These are phyloP conservation scores for Trichomonas tenax DNA, from an alignment of 208 protist species.

Conservation along the genomic window DNA sequence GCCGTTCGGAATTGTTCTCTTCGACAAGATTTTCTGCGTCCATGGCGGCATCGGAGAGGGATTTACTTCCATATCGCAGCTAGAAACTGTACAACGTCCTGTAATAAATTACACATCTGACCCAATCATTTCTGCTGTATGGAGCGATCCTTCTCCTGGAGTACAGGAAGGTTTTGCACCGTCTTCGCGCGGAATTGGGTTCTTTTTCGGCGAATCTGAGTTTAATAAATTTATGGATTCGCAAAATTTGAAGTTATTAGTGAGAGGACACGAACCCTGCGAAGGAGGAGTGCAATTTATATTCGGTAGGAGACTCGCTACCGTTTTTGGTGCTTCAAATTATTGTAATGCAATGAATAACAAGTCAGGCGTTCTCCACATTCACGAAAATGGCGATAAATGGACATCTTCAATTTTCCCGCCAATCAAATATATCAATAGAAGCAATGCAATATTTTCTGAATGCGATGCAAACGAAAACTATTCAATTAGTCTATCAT, in stretches of 20 bases:
- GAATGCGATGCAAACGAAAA: too few relatives aligned
- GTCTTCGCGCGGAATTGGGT: neutral
- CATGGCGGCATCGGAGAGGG: neutral
- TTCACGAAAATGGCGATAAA: neutral
- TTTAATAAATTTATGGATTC: neutral
- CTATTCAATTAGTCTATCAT: too few relatives aligned
- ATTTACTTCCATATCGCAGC: neutral
- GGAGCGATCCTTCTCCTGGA: neutral
- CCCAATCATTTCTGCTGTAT: neutral
- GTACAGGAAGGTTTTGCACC: neutral
- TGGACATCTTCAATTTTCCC: too few relatives aligned
- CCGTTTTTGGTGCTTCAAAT: neutral
- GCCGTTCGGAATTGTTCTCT: constrained; percentile 53
- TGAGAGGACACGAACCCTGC: neutral
- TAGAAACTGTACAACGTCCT: neutral
- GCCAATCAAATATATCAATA: too few relatives aligned
- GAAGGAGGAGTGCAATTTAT: neutral
- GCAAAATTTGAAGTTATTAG: neutral
- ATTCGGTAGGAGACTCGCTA: neutral
- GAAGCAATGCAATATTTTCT: too few relatives aligned
- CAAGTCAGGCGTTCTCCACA: neutral
- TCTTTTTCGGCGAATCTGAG: neutral
- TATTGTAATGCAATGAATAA: neutral
- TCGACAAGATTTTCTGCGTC: neutral
- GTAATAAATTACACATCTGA: neutral